These are phyloP conservation scores for Monosporascus cannonballus DNA, from an alignment of 2,329 filamentous ascomycete species.

Conservation along the genomic window DNA sequence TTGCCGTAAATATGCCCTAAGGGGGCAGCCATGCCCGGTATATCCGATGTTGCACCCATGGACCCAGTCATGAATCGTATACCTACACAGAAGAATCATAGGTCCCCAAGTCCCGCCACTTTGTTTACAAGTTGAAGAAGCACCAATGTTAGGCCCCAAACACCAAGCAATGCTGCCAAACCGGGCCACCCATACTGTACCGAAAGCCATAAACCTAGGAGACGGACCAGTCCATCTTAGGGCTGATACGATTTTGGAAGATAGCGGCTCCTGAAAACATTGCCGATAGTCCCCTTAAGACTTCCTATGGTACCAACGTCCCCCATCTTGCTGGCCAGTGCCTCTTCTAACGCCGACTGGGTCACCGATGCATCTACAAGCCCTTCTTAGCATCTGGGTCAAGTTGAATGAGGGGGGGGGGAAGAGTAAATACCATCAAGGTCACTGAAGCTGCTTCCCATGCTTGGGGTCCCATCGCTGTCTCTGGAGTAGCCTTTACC, in stretches of 20 bases:
- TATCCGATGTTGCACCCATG: too few species aligned
- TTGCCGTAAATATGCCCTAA: too few species aligned
- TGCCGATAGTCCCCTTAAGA: slow-evolving; percentile 63
- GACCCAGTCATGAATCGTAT: too few species aligned
- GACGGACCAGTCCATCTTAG: too few species aligned
- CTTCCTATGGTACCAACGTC: slow-evolving; percentile 50
- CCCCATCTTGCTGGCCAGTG: slow-evolving; percentile 65
- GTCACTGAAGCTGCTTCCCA: slow-evolving; percentile 83
- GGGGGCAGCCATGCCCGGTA: too few species aligned
- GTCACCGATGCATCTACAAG: slow-evolving; percentile 69
- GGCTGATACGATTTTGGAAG: slow-evolving; percentile 27
- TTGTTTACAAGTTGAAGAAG: too few species aligned
- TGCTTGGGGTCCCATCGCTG: slow-evolving; percentile 70
- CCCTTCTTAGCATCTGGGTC: slow-evolving; percentile 3
- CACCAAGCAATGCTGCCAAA: too few species aligned
- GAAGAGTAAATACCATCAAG: slow-evolving; percentile 55
- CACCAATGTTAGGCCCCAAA: too few species aligned
- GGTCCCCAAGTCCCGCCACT: too few species aligned
- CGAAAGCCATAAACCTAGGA: too few species aligned
- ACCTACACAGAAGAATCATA: too few species aligned
- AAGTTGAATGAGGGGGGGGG: slow-evolving; percentile 3
- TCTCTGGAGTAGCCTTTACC: slow-evolving; percentile 49
- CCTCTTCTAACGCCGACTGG: slow-evolving; percentile 74
- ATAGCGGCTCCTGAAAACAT: slow-evolving; percentile 59
- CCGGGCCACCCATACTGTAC: too few species aligned